Conservation (phyloP, 345 rosid genomes). For the Clausena lansium region DNA sequence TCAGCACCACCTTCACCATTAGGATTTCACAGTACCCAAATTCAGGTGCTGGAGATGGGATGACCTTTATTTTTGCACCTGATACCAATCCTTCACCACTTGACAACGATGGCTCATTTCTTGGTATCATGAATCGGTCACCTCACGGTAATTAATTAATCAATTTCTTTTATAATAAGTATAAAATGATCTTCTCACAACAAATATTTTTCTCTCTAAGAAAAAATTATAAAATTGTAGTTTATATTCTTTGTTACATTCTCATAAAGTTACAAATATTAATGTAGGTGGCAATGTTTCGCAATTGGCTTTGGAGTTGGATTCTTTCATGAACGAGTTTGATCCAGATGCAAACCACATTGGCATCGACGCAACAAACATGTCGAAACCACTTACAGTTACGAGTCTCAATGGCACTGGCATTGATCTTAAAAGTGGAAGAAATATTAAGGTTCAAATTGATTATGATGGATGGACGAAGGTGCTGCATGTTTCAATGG, state of each 20-base stretch:
- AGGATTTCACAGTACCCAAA: constrained; percentile 22
- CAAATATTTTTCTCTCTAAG: no score
- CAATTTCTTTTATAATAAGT: no score
- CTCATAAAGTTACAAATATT: no score
- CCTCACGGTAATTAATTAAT: no score
- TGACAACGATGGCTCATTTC: not conserved
- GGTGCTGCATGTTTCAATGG: constrained; percentile 26
- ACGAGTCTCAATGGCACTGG: constrained; percentile 26
- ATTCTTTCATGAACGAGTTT: constrained; percentile 41
- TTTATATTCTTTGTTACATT: no score
- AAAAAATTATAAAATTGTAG: no score
- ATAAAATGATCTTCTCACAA: no score
- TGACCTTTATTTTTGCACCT: constrained; percentile 34
- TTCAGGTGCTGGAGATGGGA: constrained; percentile 24
- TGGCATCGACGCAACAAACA: constrained; percentile 30
- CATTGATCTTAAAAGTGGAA: constrained; percentile 42
- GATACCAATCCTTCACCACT: constrained; percentile 22
- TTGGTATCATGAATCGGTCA: not conserved
- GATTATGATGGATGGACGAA: constrained; percentile 20
- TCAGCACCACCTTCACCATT: constrained; percentile 33
- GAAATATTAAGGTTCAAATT: constrained; percentile 24
- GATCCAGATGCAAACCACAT: constrained; percentile 38
- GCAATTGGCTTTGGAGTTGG: constrained; percentile 24
- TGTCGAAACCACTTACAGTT: constrained; percentile 3
- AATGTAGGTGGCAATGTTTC: not conserved